phyloP scores from a whole-genome alignment of 2,329 filamentous ascomycete species.

The Aphanocladium album region DNA sequence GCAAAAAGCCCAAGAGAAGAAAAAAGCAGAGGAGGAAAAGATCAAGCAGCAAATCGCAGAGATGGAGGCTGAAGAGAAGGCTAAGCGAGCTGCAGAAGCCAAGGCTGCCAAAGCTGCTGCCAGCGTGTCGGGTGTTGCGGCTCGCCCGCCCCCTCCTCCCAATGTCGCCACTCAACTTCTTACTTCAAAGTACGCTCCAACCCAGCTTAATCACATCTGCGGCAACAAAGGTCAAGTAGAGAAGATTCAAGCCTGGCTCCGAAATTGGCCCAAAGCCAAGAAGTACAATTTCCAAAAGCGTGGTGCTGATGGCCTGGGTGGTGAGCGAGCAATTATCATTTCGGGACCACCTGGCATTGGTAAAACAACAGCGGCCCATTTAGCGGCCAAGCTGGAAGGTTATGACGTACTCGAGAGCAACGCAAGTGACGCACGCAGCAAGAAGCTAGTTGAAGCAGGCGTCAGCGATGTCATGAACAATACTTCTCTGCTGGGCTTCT shows the following conservation, averaged over 20 bases:
- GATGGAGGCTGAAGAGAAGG: slow-evolving; percentile 77
- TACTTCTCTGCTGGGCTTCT: slow-evolving; percentile 86
- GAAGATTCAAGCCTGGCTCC: slow-evolving; percentile 82
- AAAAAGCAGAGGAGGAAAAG: slow-evolving; percentile 77
- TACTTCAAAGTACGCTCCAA: slow-evolving; percentile 94
- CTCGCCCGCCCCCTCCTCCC: slow-evolving; percentile 23
- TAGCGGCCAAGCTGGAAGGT: slow-evolving; percentile 87
- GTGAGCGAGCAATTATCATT: slow-evolving; percentile 84
- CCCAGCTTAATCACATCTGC: slow-evolving; percentile 79
- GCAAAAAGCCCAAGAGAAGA: slow-evolving; percentile 78
- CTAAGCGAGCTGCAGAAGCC: slow-evolving; percentile 45
- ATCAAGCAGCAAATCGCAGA: slow-evolving; percentile 74
- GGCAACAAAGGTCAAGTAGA: slow-evolving; percentile 91
- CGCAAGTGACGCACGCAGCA: slow-evolving; percentile 91
- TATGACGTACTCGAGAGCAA: slow-evolving; percentile 95
- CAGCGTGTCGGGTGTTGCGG: slow-evolving; percentile 20
- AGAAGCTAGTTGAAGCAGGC: slow-evolving; percentile 86
- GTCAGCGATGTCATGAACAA: slow-evolving; percentile 91
- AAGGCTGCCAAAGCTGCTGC: slow-evolving; percentile 44
- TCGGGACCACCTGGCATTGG: slow-evolving; percentile 94
- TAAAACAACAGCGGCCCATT: slow-evolving; percentile 93
- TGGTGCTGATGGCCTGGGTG: slow-evolving; percentile 79
- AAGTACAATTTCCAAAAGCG: slow-evolving; percentile 76
- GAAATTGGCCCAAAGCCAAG: slow-evolving; percentile 72
- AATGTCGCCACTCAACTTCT: slow-evolving; percentile 63